Conservation (phyloP, 352 stramenopile species). For the Pythium sp. region DNA sequence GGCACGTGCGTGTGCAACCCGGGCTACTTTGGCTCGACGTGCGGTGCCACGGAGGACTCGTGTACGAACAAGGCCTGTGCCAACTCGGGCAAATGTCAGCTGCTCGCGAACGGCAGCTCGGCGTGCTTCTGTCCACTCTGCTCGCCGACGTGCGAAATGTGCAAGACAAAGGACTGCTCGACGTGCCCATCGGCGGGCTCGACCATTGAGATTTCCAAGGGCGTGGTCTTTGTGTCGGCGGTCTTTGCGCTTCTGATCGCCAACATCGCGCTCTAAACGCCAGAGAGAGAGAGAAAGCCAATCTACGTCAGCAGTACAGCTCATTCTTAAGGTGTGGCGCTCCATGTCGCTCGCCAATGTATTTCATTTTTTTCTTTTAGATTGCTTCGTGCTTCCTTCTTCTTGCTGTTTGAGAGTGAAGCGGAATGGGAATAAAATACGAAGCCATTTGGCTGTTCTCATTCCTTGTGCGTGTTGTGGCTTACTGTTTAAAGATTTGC, state of each 20-base stretch:
- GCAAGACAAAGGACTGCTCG: slow-evolving; percentile 24
- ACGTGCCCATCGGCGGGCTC: slow-evolving; percentile 18
- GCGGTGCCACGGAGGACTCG: slow-evolving; percentile 24
- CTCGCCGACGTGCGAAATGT: slow-evolving; percentile 18
- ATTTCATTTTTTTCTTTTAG: slow-evolving; percentile 8
- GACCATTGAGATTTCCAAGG: slow-evolving; percentile 15
- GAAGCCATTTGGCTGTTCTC: neutral
- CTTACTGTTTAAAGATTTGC: neutral
- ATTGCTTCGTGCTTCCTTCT: neutral
- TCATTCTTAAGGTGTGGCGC: slow-evolving; percentile 4
- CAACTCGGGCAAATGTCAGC: slow-evolving; percentile 16
- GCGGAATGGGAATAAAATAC: neutral
- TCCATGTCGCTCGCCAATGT: slow-evolving; percentile 8
- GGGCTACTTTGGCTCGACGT: slow-evolving; percentile 31
- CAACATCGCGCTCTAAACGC: slow-evolving; percentile 16
- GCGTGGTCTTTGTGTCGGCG: slow-evolving; percentile 14
- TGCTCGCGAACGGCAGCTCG: slow-evolving; percentile 20
- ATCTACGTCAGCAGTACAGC: neutral
- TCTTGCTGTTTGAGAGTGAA: neutral
- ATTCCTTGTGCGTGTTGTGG: neutral
- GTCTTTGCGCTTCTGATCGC: slow-evolving; percentile 15
- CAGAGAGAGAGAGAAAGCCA: neutral
- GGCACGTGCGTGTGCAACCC: slow-evolving; percentile 28
- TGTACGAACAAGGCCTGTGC: slow-evolving; percentile 28
- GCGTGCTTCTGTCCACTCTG: slow-evolving; percentile 25